Percentiles rank a stretch among this genome's conserved stretches.
Conservation (phyloP, 768 basidiomycete species). For the Boletus rubescentipes region DNA sequence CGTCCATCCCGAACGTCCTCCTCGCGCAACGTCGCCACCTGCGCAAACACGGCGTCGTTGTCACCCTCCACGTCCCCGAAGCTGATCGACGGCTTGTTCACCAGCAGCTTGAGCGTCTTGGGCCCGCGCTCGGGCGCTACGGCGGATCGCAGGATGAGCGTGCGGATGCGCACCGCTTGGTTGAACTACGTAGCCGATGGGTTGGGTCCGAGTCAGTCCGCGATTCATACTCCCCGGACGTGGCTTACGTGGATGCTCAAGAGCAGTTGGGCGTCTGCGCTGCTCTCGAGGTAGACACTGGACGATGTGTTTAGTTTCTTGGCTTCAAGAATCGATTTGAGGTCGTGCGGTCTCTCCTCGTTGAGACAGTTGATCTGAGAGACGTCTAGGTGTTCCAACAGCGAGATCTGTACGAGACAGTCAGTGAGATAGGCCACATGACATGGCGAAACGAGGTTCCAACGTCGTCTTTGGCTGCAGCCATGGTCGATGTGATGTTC, state of each 20-base stretch:
- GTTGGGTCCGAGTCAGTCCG: no score
- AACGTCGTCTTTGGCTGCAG: conserved; percentile 31
- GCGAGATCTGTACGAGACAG: conserved; percentile 41
- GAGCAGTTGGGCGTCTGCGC: conserved; percentile 72
- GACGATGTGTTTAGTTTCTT: conserved; percentile 45
- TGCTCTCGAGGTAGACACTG: conserved; percentile 56
- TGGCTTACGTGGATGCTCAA: conserved; percentile 61
- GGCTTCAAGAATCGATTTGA: conserved; percentile 48
- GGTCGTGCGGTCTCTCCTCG: conserved; percentile 49
- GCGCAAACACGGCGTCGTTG: conserved; percentile 49
- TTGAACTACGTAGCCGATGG: conserved; percentile 46
- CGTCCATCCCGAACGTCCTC: conserved; percentile 46
- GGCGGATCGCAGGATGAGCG: conserved; percentile 50
- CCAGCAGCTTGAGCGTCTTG: conserved; percentile 57
- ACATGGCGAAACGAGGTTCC: conserved; percentile 9
- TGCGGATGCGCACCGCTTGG: conserved; percentile 62
- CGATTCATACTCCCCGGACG: no score
- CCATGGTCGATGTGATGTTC: conserved; percentile 18
- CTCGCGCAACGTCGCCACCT: conserved; percentile 52
- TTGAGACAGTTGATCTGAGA: conserved; percentile 70
- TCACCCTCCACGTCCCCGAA: conserved; percentile 66
- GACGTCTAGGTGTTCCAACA: conserved; percentile 57
- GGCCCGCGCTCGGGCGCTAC: conserved; percentile 47
- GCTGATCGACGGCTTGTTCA: conserved; percentile 57
- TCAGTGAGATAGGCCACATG: conserved; percentile 2